A percentile compares a stretch with the other conserved stretches of the same genome.
Conservation (phyloP, 305 asterid genomes). For the Fraxinus floribunda region DNA sequence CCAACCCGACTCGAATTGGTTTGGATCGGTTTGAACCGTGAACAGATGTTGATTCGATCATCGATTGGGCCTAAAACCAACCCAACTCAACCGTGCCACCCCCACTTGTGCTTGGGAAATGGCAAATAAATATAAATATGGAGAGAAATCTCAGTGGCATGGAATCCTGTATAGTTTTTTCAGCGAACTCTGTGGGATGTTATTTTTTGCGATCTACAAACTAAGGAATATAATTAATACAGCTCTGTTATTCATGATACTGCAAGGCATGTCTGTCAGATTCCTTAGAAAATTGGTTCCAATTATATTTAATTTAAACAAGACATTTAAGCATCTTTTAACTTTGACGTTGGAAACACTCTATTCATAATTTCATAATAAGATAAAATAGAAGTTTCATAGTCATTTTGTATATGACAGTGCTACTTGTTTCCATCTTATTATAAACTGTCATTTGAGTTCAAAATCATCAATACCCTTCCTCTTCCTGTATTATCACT, state of each 20-base stretch:
- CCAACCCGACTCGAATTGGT: neutral
- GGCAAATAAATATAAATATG: neutral
- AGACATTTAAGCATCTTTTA: slow-evolving; percentile 22
- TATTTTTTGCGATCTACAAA: slow-evolving; percentile 30
- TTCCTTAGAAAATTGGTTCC: slow-evolving; percentile 40
- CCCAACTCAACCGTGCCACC: neutral
- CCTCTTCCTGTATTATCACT: neutral
- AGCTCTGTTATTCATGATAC: slow-evolving; percentile 43
- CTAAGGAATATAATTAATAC: slow-evolving; percentile 30
- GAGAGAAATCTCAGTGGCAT: slow-evolving; percentile 31
- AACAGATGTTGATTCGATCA: neutral
- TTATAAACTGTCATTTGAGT: slow-evolving; percentile 3
- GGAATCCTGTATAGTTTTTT: slow-evolving; percentile 21
- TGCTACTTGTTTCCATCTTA: slow-evolving; percentile 9
- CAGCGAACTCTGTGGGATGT: slow-evolving; percentile 19
- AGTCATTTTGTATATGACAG: slow-evolving; percentile 28
- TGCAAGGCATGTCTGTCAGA: slow-evolving; percentile 71
- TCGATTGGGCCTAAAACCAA: neutral
- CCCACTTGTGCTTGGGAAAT: slow-evolving; percentile 24
- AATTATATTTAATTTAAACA: slow-evolving; percentile 24
- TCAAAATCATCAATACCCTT: slow-evolving; percentile 23
- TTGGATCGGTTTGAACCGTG: neutral
- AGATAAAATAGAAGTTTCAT: slow-evolving; percentile 78
- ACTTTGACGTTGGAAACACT: slow-evolving; percentile 45
- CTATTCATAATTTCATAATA: slow-evolving; percentile 41